A percentile compares a stretch with the other conserved stretches of the same genome.
These are phyloP conservation scores for Aspergillus cristatus DNA, from an alignment of 495 filamentous ascomycete species.

Conservation along the genomic window DNA sequence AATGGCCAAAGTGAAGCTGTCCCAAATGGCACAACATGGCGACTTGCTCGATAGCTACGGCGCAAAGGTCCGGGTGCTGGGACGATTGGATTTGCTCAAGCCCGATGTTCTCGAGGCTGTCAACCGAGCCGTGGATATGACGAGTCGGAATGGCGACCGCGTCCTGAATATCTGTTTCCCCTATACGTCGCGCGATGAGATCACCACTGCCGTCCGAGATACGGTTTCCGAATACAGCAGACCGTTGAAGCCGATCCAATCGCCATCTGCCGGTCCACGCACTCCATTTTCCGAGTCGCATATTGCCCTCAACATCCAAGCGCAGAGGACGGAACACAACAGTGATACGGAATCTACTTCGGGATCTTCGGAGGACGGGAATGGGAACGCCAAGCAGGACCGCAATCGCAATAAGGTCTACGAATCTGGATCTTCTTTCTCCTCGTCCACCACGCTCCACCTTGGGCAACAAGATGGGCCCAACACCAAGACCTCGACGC, in stretches of 20 bases:
- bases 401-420: constrained; percentile 31
- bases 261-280: constrained; percentile 28
- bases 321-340: constrained; percentile 31
- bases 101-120: constrained; percentile 82
- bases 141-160: constrained; percentile 68
- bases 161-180: constrained; percentile 95
- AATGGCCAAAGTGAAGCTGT: constrained; percentile 89
- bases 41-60: constrained; percentile 90
- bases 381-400: constrained; percentile 23
- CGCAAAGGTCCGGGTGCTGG: constrained; percentile 73
- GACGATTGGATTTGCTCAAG: constrained; percentile 68
- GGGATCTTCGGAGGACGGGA: constrained; percentile 24
- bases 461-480: constrained; percentile 24
- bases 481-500: constrained; percentile 13
- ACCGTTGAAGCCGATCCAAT: constrained; percentile 39
- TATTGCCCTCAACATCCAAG: constrained; percentile 73
- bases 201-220: constrained; percentile 78
- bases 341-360: constrained; percentile 32
- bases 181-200: constrained; percentile 93
- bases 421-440: constrained; percentile 46
- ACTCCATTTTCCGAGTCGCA: constrained; percentile 77
- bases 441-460: constrained; percentile 46
- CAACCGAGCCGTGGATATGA: constrained; percentile 72
- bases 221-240: constrained; percentile 78
- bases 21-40: constrained; percentile 84